These are phyloP conservation scores for Aquilaria agallochum DNA, from an alignment of 441 rosid genomes.

Conservation along the genomic window DNA sequence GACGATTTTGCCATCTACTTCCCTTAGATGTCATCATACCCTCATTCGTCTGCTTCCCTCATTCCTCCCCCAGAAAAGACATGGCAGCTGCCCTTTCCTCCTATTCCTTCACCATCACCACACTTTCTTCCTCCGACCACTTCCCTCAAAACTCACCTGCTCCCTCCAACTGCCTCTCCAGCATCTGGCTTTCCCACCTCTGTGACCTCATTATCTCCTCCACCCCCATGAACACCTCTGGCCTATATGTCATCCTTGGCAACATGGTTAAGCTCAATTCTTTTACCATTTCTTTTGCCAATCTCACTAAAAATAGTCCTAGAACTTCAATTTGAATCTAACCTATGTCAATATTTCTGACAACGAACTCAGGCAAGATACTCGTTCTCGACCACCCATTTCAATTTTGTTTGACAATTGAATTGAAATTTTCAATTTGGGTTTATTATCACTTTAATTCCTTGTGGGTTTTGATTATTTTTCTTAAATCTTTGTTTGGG, in stretches of 20 bases:
- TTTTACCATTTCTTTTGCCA: conserved; percentile 60
- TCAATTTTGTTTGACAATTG: too few species aligned
- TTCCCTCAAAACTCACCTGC: conserved; percentile 30
- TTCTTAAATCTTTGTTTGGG: too few species aligned
- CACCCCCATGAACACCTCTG: conserved; percentile 56
- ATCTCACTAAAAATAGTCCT: conserved; percentile 62
- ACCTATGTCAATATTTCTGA: conserved; percentile 80
- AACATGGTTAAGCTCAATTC: conserved; percentile 58
- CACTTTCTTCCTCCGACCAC: conserved; percentile 66
- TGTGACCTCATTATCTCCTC: conserved; percentile 65
- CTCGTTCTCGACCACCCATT: conserved; percentile 36
- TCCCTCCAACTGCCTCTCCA: conserved; percentile 72
- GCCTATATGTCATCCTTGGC: conserved; percentile 73
- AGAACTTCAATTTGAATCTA: conserved; percentile 42
- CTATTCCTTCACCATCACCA: conserved; percentile 54
- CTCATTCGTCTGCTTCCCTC: conserved; percentile 63
- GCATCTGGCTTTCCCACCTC: conserved; percentile 66
- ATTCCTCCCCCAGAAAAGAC: conserved; percentile 60
- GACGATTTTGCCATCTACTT: conserved; percentile 29
- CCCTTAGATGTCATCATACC: conserved; percentile 72
- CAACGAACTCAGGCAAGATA: conserved; percentile 58
- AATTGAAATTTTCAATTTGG: too few species aligned
- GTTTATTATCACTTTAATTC: too few species aligned
- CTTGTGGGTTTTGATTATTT: too few species aligned
- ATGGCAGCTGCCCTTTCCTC: conserved; percentile 51